Evolutionary conservation across 2,329 filamentous ascomycete species (phyloP).

Genomic region (Claviceps monticola): DNA sequence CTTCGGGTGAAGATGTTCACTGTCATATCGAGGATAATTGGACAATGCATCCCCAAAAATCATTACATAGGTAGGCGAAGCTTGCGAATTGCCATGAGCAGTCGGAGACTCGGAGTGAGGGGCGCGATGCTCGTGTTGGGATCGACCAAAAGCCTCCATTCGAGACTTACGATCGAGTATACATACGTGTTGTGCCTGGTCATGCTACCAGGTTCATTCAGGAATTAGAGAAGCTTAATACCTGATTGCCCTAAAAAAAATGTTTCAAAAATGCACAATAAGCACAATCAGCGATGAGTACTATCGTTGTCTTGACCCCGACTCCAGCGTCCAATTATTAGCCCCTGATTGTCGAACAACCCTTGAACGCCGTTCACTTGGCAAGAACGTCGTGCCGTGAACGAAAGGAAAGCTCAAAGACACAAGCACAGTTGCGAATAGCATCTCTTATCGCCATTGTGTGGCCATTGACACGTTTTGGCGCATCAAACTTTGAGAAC

Average conservation of each 20-base stretch:
- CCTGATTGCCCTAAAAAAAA: neutral
- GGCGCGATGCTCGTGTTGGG: neutral
- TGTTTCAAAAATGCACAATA: neutral
- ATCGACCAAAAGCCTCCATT: neutral
- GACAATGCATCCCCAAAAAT: no score
- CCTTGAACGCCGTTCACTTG: neutral
- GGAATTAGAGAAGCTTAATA: neutral
- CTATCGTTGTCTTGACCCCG: neutral
- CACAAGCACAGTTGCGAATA: no score
- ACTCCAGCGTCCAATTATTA: no score
- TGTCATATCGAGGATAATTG: no score
- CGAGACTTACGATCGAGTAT: neutral
- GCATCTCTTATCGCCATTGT: no score
- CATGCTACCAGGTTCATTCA: neutral
- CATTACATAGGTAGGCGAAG: no score
- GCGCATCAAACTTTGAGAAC: no score
- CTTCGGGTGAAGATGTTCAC: no score
- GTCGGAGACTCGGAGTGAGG: neutral
- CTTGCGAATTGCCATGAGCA: neutral
- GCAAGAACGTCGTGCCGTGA: neutral
- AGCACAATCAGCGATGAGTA: neutral
- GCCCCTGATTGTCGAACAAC: neutral
- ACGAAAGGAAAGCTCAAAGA: no score
- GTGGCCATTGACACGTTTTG: no score
- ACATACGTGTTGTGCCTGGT: neutral